Conservation (phyloP, 768 basidiomycete genomes). For the Amanita rubescens region DNA sequence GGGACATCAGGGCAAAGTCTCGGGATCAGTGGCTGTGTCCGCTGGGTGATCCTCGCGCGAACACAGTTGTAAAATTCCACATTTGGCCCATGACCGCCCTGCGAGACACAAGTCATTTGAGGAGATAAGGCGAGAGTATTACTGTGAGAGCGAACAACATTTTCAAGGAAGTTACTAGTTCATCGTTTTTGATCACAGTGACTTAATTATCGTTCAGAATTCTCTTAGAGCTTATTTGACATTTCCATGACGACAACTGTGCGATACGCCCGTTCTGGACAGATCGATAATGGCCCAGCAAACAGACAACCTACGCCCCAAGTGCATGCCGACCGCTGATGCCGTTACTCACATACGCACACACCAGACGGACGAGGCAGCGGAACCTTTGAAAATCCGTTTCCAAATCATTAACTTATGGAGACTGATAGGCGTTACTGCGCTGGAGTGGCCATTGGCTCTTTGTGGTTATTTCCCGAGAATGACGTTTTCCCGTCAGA, state of each 20-base stretch:
- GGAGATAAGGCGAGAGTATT: constrained; percentile 50
- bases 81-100: too few relatives aligned
- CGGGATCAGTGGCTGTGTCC: too few relatives aligned
- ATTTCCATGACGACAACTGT: background rate
- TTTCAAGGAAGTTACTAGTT: too few relatives aligned
- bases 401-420: constrained; percentile 59
- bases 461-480: constrained; percentile 37
- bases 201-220: background rate
- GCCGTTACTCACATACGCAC: constrained; percentile 39
- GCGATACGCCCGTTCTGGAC: constrained; percentile 27
- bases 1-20: too few relatives aligned
- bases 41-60: too few relatives aligned
- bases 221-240: background rate
- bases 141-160: constrained; percentile 49
- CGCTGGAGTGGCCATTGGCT: constrained; percentile 44
- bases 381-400: constrained; percentile 33
- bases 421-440: constrained; percentile 44
- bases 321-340: constrained; percentile 32
- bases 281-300: constrained; percentile 17
- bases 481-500: constrained; percentile 37
- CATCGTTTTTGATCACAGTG: too few relatives aligned
- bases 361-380: too few relatives aligned
- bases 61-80: too few relatives aligned
- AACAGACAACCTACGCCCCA: constrained; percentile 30
- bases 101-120: constrained; percentile 43